These are phyloP conservation scores for Ogataea henricii DNA, from an alignment of 805 yeast genomes.

Conservation along the genomic window DNA sequence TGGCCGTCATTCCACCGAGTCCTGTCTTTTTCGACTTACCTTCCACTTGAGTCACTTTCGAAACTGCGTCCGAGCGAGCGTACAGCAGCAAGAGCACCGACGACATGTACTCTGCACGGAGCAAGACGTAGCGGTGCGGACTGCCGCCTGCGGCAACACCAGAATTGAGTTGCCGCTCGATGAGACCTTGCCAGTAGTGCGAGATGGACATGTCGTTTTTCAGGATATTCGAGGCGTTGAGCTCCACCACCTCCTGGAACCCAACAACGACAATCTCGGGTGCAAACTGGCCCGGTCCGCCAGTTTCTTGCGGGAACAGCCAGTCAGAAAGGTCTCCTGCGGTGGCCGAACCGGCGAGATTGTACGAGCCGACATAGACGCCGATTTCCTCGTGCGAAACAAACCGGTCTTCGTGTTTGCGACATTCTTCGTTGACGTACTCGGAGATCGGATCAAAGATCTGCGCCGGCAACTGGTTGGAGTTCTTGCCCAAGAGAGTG, in stretches of 20 bases:
- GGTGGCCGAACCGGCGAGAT: constrained; percentile 72
- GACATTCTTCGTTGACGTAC: constrained; percentile 68
- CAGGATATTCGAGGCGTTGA: constrained; percentile 87
- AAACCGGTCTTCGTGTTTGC: constrained; percentile 50
- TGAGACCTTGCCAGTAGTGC: constrained; percentile 72
- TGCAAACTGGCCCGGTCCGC: constrained; percentile 41
- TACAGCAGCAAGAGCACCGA: constrained; percentile 66
- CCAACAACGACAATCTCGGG: constrained; percentile 91
- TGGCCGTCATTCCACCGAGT: constrained; percentile 94
- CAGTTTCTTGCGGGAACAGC: constrained; percentile 75
- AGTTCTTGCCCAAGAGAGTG: constrained; percentile 76
- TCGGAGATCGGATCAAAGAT: constrained; percentile 90
- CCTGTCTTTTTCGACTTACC: constrained; percentile 97
- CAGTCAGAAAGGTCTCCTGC: constrained; percentile 67
- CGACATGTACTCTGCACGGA: constrained; percentile 76
- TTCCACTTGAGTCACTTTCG: constrained; percentile 74
- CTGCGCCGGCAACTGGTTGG: constrained; percentile 67
- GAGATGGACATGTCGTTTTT: constrained; percentile 83
- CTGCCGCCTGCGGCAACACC: constrained; percentile 6
- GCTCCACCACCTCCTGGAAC: constrained; percentile 90
- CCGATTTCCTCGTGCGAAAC: constrained; percentile 61
- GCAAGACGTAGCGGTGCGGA: constrained; percentile 50
- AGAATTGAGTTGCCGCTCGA: constrained; percentile 60
- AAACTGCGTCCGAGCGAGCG: constrained; percentile 50
- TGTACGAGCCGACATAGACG: constrained; percentile 82